A percentile compares a stretch with the other conserved stretches of the same genome.
phyloP scores from a whole-genome alignment of 345 rosid species.

The Erysimum cheiranthoides region DNA sequence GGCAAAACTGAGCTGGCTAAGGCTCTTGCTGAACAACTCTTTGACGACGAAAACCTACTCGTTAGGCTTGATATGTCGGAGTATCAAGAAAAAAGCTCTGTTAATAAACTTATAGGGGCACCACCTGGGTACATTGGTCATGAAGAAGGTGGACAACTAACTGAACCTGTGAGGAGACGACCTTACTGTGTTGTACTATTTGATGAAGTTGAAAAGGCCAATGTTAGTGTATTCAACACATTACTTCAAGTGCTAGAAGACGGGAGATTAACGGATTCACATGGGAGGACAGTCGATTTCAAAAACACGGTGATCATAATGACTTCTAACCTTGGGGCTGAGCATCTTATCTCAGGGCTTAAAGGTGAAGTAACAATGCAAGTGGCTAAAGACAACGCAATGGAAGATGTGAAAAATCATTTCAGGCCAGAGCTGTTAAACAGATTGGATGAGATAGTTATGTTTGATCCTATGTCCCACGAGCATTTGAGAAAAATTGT shows the following conservation, averaged over 20 bases:
- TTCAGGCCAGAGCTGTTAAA: slow-evolving; percentile 85
- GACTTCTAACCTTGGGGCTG: slow-evolving; percentile 94
- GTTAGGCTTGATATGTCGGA: slow-evolving; percentile 85
- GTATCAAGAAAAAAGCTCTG: slow-evolving; percentile 80
- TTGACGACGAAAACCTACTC: slow-evolving; percentile 73
- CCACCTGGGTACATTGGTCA: slow-evolving; percentile 97
- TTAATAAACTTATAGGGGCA: slow-evolving; percentile 66
- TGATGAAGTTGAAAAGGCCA: slow-evolving; percentile 93
- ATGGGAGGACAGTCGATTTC: slow-evolving; percentile 87
- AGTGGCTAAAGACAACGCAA: slow-evolving; percentile 73
- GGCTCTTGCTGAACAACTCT: slow-evolving; percentile 89
- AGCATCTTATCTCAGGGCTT: slow-evolving; percentile 73
- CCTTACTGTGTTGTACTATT: slow-evolving; percentile 81
- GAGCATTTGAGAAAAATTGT: slow-evolving; percentile 81
- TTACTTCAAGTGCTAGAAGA: slow-evolving; percentile 89
- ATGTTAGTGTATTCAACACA: slow-evolving; percentile 73
- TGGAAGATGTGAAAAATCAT: slow-evolving; percentile 81
- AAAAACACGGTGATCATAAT: slow-evolving; percentile 77
- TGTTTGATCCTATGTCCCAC: slow-evolving; percentile 85
- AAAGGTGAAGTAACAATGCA: slow-evolving; percentile 74
- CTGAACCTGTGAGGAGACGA: slow-evolving; percentile 87
- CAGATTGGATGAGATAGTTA: slow-evolving; percentile 79
- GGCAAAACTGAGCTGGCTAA: slow-evolving; percentile 90
- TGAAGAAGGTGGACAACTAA: slow-evolving; percentile 88
- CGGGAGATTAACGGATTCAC: slow-evolving; percentile 86